Conservation (phyloP, 495 filamentous ascomycete genomes). For the Penicillium goetzii region DNA sequence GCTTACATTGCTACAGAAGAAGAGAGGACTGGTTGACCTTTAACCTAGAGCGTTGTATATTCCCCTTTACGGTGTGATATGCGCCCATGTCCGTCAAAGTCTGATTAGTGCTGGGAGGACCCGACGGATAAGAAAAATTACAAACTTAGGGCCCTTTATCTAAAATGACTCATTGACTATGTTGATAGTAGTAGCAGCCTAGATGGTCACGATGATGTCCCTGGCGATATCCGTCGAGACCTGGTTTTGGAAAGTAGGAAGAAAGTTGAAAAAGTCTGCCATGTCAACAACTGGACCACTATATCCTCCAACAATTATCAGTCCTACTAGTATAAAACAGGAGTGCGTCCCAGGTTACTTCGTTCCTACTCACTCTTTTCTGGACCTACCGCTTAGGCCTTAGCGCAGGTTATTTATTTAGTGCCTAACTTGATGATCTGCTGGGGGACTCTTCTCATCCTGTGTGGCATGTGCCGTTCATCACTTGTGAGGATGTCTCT, state of each 20-base stretch:
- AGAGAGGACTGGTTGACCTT: too few relatives aligned
- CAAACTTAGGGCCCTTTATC: conserved; percentile 18
- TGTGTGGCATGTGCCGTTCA: too few relatives aligned
- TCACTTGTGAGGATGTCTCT: too few relatives aligned
- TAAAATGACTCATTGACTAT: conserved; percentile 24
- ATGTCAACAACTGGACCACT: conserved; percentile 6
- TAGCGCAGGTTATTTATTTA: too few relatives aligned
- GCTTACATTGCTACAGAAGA: too few relatives aligned
- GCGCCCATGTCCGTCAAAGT: conserved; percentile 16
- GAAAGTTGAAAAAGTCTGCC: conserved; percentile 16
- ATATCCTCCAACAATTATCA: conserved; percentile 18
- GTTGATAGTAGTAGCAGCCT: conserved; percentile 18
- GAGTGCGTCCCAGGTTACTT: conserved; percentile 10
- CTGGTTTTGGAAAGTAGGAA: conserved; percentile 17
- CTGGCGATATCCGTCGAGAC: conserved; percentile 18
- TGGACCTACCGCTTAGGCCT: too few relatives aligned
- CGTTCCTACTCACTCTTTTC: too few relatives aligned
- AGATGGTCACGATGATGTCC: conserved; percentile 12
- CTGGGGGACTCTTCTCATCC: too few relatives aligned
- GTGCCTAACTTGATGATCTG: too few relatives aligned
- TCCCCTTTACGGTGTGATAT: too few relatives aligned
- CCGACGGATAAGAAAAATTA: conserved; percentile 27
- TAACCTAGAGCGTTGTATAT: too few relatives aligned
- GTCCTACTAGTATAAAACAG: conserved; percentile 10
- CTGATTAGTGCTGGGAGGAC: conserved; percentile 29